These are phyloP conservation scores for Crithidia brevicula DNA, from an alignment of 208 protist genomes.

Conservation along the genomic window DNA sequence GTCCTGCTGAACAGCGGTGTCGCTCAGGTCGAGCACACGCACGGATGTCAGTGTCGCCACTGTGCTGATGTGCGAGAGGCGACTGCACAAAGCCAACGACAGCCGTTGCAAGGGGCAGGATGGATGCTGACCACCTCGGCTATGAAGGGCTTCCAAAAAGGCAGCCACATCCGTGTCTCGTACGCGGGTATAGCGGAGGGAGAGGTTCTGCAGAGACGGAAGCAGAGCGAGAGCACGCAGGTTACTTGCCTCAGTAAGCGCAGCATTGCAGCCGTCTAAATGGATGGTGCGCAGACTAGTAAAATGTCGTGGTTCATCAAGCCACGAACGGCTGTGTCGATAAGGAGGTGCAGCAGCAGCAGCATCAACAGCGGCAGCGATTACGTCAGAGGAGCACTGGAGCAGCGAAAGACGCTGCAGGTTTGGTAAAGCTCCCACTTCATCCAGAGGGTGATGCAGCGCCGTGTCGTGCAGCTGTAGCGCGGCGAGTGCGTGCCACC, in stretches of 20 bases:
- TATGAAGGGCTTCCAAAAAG: slow-evolving; percentile 1
- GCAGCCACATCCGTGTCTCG: slow-evolving; percentile 9
- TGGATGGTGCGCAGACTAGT: slow-evolving; percentile 10
- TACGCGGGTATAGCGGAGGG: neutral
- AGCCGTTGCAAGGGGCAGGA: neutral
- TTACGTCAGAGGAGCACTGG: slow-evolving; percentile 12
- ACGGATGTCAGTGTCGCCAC: neutral
- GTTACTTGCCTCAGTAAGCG: neutral
- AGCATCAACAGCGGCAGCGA: too few species aligned
- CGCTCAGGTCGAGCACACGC: slow-evolving; percentile 8
- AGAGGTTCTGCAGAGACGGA: slow-evolving; percentile 14
- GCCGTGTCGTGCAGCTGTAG: slow-evolving; percentile 12
- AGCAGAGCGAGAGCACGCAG: slow-evolving; percentile 9
- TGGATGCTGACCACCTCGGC: neutral
- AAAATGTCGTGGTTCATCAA: neutral
- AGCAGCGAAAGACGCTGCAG: slow-evolving; percentile 7
- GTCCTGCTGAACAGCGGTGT: slow-evolving; percentile 7
- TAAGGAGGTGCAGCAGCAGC: neutral
- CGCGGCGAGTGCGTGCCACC: neutral
- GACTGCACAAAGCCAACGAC: neutral
- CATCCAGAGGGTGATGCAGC: neutral
- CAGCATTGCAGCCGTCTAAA: slow-evolving; percentile 10
- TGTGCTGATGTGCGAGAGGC: neutral
- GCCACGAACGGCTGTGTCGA: neutral
- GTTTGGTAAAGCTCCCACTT: neutral